Evolutionary conservation across 179 eudicot species (phyloP).

Genomic region (Gypsophila paniculata): DNA sequence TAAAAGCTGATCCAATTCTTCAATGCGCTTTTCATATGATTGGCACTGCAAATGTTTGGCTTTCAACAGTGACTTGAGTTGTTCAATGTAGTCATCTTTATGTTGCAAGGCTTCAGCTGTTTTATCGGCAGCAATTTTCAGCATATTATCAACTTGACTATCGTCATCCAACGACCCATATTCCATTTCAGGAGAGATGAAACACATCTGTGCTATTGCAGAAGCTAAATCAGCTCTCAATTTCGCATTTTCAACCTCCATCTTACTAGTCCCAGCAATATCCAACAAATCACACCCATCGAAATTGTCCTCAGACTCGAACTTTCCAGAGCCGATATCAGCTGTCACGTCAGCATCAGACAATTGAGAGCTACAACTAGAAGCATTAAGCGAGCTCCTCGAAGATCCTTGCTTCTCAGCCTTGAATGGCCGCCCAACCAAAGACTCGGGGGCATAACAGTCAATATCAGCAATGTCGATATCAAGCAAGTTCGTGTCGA

Average conservation of each 20-base stretch:
- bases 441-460: constrained; percentile 78
- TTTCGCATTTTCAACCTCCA: constrained; percentile 96
- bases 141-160: constrained; percentile 45
- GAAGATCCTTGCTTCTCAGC: constrained; percentile 50
- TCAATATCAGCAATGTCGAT: constrained; percentile 77
- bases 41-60: constrained; percentile 66
- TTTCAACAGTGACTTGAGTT: constrained; percentile 61
- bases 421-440: constrained; percentile 53
- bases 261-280: constrained; percentile 87
- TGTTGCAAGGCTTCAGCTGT: constrained; percentile 77
- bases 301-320: constrained; percentile 41
- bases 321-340: constrained; percentile 33
- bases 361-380: constrained; percentile 44
- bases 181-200: constrained; percentile 55
- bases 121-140: constrained; percentile 75
- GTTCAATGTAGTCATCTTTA: constrained; percentile 82
- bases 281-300: constrained; percentile 64
- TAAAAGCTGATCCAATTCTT: constrained; percentile 75
- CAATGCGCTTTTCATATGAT: constrained; percentile 85
- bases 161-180: constrained; percentile 45
- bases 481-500: constrained; percentile 79
- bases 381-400: constrained; percentile 53
- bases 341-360: constrained; percentile 29
- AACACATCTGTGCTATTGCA: constrained; percentile 73
- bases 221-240: constrained; percentile 97